phyloP scores from a whole-genome alignment of 768 basidiomycete species.

The Clitopilus hobsonii region DNA sequence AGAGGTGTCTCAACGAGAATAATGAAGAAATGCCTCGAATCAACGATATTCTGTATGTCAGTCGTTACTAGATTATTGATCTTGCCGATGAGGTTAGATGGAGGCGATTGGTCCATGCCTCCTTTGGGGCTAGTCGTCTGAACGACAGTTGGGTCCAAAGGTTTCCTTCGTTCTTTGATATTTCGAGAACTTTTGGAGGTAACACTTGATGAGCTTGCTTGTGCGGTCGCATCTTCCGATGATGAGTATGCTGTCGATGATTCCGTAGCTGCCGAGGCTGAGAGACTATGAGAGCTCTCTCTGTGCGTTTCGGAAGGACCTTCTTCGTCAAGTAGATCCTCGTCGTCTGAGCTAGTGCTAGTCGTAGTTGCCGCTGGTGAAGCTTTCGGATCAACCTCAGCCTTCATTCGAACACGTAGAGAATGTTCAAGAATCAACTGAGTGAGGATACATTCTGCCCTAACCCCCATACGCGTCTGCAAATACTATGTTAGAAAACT shows the following conservation, averaged over 20 bases:
- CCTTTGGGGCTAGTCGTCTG: background rate
- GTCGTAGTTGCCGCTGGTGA: background rate
- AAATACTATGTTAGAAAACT: slow-evolving; percentile 28
- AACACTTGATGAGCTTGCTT: slow-evolving; percentile 13
- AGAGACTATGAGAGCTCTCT: background rate
- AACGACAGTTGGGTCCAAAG: no score
- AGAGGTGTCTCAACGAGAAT: slow-evolving; percentile 34
- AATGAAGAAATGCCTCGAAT: slow-evolving; percentile 31
- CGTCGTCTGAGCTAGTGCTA: background rate
- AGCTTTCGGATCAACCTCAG: slow-evolving; percentile 17
- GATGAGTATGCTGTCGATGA: slow-evolving; percentile 10
- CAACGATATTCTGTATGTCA: slow-evolving; percentile 40
- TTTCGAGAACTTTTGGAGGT: slow-evolving; percentile 9
- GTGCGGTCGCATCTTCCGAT: slow-evolving; percentile 11
- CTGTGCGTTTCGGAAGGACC: background rate
- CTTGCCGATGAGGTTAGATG: slow-evolving; percentile 59
- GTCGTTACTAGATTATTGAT: slow-evolving; percentile 76
- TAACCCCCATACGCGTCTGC: slow-evolving; percentile 44
- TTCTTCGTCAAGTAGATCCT: background rate
- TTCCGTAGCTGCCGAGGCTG: background rate
- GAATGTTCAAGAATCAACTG: slow-evolving; percentile 39
- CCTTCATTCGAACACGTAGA: slow-evolving; percentile 59
- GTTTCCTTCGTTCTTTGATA: slow-evolving; percentile 2
- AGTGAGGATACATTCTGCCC: slow-evolving; percentile 39
- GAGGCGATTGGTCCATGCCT: slow-evolving; percentile 13